These are phyloP conservation scores for Pichia sp. DNA, from an alignment of 1,139 yeast genomes.

Conservation along the genomic window DNA sequence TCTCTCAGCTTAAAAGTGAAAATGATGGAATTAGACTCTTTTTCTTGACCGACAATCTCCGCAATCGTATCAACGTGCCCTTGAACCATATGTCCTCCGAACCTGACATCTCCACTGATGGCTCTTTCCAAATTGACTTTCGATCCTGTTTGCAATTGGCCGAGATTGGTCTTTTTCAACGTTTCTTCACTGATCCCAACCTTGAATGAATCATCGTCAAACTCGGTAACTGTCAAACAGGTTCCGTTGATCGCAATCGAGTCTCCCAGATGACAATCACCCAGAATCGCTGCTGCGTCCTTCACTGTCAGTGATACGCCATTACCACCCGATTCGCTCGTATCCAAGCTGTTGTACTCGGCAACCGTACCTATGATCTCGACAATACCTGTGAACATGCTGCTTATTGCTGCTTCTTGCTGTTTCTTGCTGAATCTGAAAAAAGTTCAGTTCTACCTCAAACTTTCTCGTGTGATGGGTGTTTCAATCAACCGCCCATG, in stretches of 20 bases:
- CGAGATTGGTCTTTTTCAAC: constrained; percentile 70
- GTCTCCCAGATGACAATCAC: constrained; percentile 86
- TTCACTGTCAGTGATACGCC: constrained; percentile 68
- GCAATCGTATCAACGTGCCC: constrained; percentile 96
- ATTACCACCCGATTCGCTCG: constrained; percentile 58
- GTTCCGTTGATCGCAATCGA: constrained; percentile 87
- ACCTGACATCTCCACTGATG: constrained; percentile 67
- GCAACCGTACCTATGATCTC: constrained; percentile 68
- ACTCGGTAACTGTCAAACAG: constrained; percentile 91
- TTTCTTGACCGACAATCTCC: constrained; percentile 39
- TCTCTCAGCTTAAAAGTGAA: constrained; percentile 73
- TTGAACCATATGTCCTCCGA: constrained; percentile 97
- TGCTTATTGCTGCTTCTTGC: no score
- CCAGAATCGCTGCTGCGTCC: constrained; percentile 55
- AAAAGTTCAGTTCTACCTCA: no score
- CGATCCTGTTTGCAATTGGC: constrained; percentile 45
- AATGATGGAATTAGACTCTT: constrained; percentile 74
- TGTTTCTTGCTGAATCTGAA: no score
- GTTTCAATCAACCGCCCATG: not conserved
- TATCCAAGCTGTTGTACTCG: constrained; percentile 42
- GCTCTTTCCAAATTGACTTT: constrained; percentile 89
- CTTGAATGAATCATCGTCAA: constrained; percentile 51
- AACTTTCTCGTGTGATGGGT: not conserved
- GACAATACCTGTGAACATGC: constrained; percentile 92
- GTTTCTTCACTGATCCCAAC: constrained; percentile 96